A percentile compares a stretch with the other conserved stretches of the same genome.
Evolutionary conservation across 2,329 filamentous ascomycete genomes (phyloP).

Genomic region (Xylariales sp.): DNA sequence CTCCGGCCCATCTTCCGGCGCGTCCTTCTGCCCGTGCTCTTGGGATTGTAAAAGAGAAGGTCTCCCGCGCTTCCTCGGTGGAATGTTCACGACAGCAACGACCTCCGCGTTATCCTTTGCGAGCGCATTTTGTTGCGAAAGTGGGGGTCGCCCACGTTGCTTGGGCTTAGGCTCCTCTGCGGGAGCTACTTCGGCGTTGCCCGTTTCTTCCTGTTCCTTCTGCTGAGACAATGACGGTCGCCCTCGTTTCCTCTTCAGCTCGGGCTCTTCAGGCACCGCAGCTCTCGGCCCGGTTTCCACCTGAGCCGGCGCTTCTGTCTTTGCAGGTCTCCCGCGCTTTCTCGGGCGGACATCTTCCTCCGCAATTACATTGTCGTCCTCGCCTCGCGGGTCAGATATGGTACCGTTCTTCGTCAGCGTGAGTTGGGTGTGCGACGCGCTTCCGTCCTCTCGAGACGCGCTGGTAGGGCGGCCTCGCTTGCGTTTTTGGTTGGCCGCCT

Average conservation of each 20-base stretch:
- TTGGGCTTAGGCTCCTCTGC: constrained; percentile 10
- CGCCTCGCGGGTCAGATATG: constrained; percentile 8
- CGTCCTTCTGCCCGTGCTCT: too few species aligned
- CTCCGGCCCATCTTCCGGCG: constrained; percentile 5
- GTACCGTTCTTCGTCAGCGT: constrained; percentile 14
- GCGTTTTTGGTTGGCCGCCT: constrained; percentile 32
- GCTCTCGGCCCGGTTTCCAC: constrained; percentile 7
- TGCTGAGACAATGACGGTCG: constrained; percentile 14
- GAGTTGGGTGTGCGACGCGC: constrained; percentile 21
- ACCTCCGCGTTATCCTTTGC: constrained; percentile 1
- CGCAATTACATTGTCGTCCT: constrained; percentile 13
- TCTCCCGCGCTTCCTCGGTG: constrained; percentile 17
- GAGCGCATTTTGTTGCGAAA: constrained; percentile 12
- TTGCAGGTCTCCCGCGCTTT: constrained; percentile 21
- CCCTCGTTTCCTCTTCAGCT: constrained; percentile 23
- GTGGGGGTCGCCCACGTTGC: constrained; percentile 26
- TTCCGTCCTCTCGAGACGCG: constrained; percentile 30
- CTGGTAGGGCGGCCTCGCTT: constrained; percentile 38
- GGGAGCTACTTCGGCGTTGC: constrained; percentile 7
- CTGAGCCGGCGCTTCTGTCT: constrained; percentile 9
- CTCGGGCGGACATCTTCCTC: constrained; percentile 16
- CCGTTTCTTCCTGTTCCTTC: not conserved
- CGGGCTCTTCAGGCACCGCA: constrained; percentile 9
- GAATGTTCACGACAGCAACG: not conserved
- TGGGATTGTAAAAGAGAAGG: not conserved